Evolutionary conservation across 179 eudicot species (phyloP).

Genomic region (Corrigiola litoralis): DNA sequence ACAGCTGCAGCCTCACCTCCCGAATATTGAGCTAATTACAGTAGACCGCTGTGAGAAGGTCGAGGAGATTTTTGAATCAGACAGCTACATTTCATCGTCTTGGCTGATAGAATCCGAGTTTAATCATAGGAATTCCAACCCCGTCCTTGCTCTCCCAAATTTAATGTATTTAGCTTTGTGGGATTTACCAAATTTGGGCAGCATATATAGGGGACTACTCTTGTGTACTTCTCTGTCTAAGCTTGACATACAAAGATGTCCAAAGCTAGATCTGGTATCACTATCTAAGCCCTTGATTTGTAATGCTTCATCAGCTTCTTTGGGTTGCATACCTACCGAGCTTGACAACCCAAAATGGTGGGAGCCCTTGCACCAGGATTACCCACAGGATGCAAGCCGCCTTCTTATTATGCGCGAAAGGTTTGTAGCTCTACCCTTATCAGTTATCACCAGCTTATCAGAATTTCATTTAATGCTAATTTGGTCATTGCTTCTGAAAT

Average conservation of each 20-base stretch:
- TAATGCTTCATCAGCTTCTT: background rate
- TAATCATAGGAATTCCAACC: no score
- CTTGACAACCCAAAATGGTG: constrained; percentile 3
- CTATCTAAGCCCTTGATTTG: background rate
- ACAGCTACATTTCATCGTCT: background rate
- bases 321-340: constrained; percentile 8
- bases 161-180: background rate
- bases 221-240: background rate
- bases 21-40: background rate
- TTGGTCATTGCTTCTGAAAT: no score
- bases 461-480: no score
- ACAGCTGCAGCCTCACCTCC: background rate
- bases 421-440: no score
- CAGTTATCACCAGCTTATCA: no score
- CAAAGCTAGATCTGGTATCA: background rate
- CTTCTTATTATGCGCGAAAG: constrained; percentile 5
- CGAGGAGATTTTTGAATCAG: constrained; percentile 3
- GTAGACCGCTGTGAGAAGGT: background rate
- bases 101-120: no score
- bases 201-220: constrained; percentile 4
- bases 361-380: constrained; percentile 2
- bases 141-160: background rate
- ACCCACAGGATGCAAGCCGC: background rate
- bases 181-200: background rate
- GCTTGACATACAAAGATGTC: background rate